phyloP scores from a whole-genome alignment of 2,329 filamentous ascomycete species.

The Escovopsis sp. region DNA sequence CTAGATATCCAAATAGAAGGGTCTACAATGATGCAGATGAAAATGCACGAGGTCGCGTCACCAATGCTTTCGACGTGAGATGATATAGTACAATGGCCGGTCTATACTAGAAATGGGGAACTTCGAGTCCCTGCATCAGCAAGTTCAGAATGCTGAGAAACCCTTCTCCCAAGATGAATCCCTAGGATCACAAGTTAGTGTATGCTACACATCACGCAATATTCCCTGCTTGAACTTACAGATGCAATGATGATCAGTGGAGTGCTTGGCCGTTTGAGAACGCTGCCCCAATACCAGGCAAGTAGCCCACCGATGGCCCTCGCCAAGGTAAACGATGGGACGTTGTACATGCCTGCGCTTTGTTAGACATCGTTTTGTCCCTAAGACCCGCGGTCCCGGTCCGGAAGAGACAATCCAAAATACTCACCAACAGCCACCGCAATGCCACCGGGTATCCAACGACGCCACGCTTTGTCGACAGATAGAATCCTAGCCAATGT shows the following conservation, averaged over 20 bases:
- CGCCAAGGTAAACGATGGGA: slow-evolving; percentile 87
- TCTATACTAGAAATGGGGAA: slow-evolving; percentile 50
- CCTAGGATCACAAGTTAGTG: slow-evolving; percentile 26
- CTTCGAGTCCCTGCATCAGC: slow-evolving; percentile 58
- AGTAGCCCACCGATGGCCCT: slow-evolving; percentile 63
- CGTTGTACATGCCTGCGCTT: slow-evolving; percentile 77
- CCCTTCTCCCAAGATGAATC: slow-evolving; percentile 84
- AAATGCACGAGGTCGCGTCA: too few species aligned
- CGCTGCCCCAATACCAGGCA: slow-evolving; percentile 62
- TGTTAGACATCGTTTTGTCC: background rate
- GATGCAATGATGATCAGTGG: slow-evolving; percentile 78
- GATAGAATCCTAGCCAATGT: slow-evolving; percentile 56
- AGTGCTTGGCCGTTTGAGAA: slow-evolving; percentile 43
- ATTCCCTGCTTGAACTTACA: slow-evolving; percentile 21
- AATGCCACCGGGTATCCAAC: slow-evolving; percentile 78
- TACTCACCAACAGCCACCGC: slow-evolving; percentile 73
- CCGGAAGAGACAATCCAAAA: background rate
- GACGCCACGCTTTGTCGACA: slow-evolving; percentile 47
- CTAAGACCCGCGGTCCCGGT: too few species aligned
- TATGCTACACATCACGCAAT: background rate
- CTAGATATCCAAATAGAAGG: slow-evolving; percentile 11
- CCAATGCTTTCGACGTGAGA: background rate
- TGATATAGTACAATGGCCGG: background rate
- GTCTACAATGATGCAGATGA: too few species aligned
- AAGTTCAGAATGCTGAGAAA: slow-evolving; percentile 86